phyloP scores from a whole-genome alignment of 768 basidiomycete genomes.

The Strobilomyces dryophilus region DNA sequence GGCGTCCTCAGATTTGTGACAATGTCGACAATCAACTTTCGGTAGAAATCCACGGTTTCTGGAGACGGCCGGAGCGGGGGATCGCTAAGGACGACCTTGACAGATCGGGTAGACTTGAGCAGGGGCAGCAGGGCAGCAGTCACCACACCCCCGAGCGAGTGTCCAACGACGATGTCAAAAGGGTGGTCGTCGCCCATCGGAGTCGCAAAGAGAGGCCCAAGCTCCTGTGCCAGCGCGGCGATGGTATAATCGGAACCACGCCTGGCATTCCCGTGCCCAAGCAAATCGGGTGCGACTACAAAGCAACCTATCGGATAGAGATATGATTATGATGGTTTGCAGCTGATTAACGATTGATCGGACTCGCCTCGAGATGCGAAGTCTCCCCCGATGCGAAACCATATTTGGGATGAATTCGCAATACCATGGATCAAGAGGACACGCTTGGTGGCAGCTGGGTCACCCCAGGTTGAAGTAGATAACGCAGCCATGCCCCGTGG shows the following conservation, averaged over 20 bases:
- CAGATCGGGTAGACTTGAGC: constrained; percentile 4
- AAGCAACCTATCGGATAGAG: constrained; percentile 13
- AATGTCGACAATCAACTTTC: fast-evolving
- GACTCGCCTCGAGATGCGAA: constrained; percentile 14
- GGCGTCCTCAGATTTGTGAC: neutral
- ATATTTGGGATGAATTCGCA: constrained; percentile 7
- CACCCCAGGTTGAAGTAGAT: constrained; percentile 12
- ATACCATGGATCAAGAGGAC: constrained; percentile 22
- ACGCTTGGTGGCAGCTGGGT: constrained; percentile 12
- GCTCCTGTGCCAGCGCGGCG: constrained; percentile 6
- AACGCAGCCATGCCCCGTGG: neutral
- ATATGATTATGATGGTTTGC: neutral
- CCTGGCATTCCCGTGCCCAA: constrained; percentile 14
- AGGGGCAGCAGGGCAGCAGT: constrained; percentile 10
- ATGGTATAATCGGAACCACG: constrained; percentile 10
- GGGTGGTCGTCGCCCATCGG: neutral
- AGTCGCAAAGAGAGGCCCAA: constrained; percentile 4
- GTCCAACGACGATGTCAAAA: constrained; percentile 13
- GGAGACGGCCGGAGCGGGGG: constrained; percentile 6
- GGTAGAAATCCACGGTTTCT: neutral
- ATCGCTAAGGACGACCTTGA: constrained; percentile 20
- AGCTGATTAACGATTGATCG: neutral
- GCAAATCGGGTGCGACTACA: constrained; percentile 18
- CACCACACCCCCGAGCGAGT: constrained; percentile 19
- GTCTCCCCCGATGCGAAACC: constrained; percentile 12